phyloP scores from a whole-genome alignment of 768 basidiomycete genomes.

The Lactifluus pinguis region DNA sequence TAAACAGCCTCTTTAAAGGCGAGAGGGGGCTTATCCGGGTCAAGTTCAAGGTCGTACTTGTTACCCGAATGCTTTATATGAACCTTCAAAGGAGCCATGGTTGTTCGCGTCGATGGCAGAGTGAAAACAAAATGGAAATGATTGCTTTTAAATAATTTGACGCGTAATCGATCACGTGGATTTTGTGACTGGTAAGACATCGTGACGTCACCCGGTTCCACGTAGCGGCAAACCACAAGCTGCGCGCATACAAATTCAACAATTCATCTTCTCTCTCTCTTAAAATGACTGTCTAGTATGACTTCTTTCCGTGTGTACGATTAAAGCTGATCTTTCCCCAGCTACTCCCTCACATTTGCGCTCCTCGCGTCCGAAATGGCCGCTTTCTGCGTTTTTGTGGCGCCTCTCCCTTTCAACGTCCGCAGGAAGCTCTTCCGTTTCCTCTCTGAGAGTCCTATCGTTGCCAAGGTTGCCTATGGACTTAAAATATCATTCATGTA shows the following conservation, averaged over 20 bases:
- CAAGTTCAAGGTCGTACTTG: conserved; percentile 57
- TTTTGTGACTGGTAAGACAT: background rate
- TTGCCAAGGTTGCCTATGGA: conserved; percentile 83
- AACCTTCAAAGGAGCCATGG: conserved; percentile 64
- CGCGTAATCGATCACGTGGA: conserved; percentile 13
- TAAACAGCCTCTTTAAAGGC: conserved; percentile 82
- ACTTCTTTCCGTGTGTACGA: background rate
- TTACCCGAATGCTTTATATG: conserved; percentile 89
- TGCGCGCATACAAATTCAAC: background rate
- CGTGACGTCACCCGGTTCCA: conserved; percentile 3
- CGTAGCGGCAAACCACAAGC: background rate
- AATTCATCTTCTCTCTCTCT: background rate
- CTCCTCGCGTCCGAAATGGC: conserved; percentile 79
- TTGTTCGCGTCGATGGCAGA: background rate
- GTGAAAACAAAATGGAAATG: background rate
- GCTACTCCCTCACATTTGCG: conserved; percentile 73
- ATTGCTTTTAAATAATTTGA: background rate
- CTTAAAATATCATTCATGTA: conserved; percentile 96
- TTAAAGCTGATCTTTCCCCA: conserved; percentile 23
- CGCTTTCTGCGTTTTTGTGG: conserved; percentile 77
- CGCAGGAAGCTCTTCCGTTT: conserved; percentile 65
- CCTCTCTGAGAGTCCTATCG: conserved; percentile 54
- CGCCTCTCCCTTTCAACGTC: conserved; percentile 72
- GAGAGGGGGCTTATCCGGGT: conserved; percentile 56
- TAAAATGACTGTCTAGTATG: conserved; percentile 44